Base-by-base conservation (phyloP, 108 stramenopile genomes). In the Aurantiochytrium sp. region DNA sequence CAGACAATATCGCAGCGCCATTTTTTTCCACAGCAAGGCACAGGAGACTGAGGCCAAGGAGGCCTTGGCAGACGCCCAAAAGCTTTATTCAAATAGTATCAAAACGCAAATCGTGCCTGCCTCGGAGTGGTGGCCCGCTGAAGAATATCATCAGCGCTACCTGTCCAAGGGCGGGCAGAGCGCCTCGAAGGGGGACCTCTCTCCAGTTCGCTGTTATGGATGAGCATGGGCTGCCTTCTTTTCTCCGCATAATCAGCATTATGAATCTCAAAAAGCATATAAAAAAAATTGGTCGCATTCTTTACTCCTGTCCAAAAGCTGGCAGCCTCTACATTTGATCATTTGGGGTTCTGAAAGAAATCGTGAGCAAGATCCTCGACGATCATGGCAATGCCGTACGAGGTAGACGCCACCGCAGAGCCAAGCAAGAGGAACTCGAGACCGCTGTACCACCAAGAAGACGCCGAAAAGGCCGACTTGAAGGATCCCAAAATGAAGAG, bases 81-180 rank as follows among this genome's bases (percentile, higher is more conserved):
- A 89, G 29, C 42, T 72, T 12, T 60, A 94, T 35, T 90, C 92
- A 58, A 72, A 58, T 4, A 42, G 21, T 21, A 89, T 92, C 29
- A 89, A 91, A 76, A 95, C 96, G 14, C 96, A 98, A 90, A 59
- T 97, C 29, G 83, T 89, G 42, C 69, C 83, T 58, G 94, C 95
- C 5, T n/a, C 89, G 19, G 88, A 57, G 5, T 98, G 96, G 89
- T 96, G 93, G 87, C 91, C 94, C 5, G 97, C 96, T 0, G 97
- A 97, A 88, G 96, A 95, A 6, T 93, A 97, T 59, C 97, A 98
- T 88, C 97, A 97, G 87, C 95, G 96, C 69, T 98, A 98, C 92
- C 93, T 98, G 58, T 89, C 95, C 89, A 97, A 97, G 90, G 97
- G 97, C 12, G 97, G 97, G n/a, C 97, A 98, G 64, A 69, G 64